Evolutionary conservation across 176 grass and related monocot genomes (phyloP), one percentile per base, ranked within the genome.

Genomic region (Paspalum vaginatum): DNA sequence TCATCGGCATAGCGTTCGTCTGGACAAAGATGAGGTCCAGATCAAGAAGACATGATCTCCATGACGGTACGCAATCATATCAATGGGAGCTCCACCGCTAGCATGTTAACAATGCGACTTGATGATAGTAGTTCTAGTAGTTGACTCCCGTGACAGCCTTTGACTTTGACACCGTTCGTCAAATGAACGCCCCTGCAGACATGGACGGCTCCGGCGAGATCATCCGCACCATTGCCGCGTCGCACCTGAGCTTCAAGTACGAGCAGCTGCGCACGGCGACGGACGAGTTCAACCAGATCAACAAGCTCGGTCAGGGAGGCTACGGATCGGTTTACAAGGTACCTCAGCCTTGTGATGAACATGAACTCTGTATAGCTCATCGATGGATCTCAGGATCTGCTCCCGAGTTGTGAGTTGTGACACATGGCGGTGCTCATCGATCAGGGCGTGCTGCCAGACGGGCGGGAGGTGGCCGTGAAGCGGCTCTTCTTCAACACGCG

Each of bases 261-360:
- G 51, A 85, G 20, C 86, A 93, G 81, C 83, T 97, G 73, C 76
- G 81, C 38, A 83, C 27, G 70, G 91, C 91, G 20, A 97, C 91
- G 0, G 88, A 87, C 15, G 79, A 93, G 79, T 97, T 97, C 66
- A 75, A 69, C 55, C 91, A 91, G 68, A 89, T 60, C 58, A 93
- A 97, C 80, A 93, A 92, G 79, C 72, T 97, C 17, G 91, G 94
- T 15, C 90, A 97, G 87, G 94, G 94, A 0, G 94, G 91, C 49
- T 97, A 83, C 39, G 94, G 94, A 9, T 84, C 94, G 18, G 94
- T 97, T 0, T 97, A 97, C 80, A 97, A 89, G 93, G 93, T 95
- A 83, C 37, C 10, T 10, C n/a, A 32, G 32, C 32, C 32, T 32
- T 32, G 32, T 32, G 32, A 32, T 32, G 32, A 32, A 32, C 32